Evolutionary conservation across 1,284 basidiomycete genomes (phyloP), one percentile per base, ranked within the genome.

Genomic region (Meira miltonrushii): DNA sequence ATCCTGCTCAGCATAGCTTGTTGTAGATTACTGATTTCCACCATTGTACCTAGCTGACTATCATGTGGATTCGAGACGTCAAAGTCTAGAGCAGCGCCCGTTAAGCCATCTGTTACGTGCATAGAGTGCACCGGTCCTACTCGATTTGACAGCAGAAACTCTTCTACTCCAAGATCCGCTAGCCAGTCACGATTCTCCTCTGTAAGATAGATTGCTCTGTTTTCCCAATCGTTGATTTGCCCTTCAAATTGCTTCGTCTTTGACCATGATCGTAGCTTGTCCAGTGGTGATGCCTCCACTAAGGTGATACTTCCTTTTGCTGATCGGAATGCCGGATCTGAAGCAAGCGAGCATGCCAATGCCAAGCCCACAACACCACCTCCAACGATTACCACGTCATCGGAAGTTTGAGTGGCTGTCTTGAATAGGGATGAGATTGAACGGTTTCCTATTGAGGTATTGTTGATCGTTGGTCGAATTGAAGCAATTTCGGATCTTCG

Each of bases 51-150:
- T 46, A 78, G 68, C 53, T 65, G 66, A 6, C 58, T 60, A 0
- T 17, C 21, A 11, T 33, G 19, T 13, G 41, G 28, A 21, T 40
- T 33, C 11, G 57, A 49, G 9, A 65, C 59, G 47, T 73, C 72
- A 54, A 78, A 74, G 51, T 75, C 67, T 51, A 74, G 69, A 1
- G 65, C 56, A 1, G 75, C 74, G 25, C 65, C 70, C 2, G 71
- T 69, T 8, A 78, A 64, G 21, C 74, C 75, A 54, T 78, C 75
- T 62, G 67, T 75, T n/a, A 78, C 73, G 21, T 65, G 64, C 67
- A 78, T 78, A 5, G 70, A 63, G 23, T 57, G 62, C 43, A 77
- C 59, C 11, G 70, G 52, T 1, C 72, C 64, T 21, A 74, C 57
- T 3, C 73, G 67, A 19, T 63, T 51, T 12, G 57, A 44, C 17